Evolutionary conservation across 352 stramenopile species (phyloP).

Genomic region (Phytophthora macrochlamydospora): DNA sequence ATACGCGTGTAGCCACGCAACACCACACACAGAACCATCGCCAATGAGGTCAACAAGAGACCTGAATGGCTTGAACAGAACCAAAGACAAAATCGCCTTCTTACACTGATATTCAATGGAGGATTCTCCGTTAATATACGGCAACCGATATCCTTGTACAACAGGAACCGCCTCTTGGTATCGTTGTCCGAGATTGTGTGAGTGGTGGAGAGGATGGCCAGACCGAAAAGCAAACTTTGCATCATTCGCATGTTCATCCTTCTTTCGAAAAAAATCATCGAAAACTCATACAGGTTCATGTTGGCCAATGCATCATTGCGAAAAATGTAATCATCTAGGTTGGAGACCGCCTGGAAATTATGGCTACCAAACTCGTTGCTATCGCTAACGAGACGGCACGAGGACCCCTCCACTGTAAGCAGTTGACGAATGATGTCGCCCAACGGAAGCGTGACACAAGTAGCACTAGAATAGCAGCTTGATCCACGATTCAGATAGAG

Average conservation of each 20-base stretch:
- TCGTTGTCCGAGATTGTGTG: background rate
- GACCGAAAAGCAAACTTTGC: no score
- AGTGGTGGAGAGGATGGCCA: background rate
- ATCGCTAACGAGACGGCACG: background rate
- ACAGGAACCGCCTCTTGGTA: background rate
- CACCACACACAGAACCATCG: no score
- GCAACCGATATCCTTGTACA: background rate
- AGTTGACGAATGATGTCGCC: background rate
- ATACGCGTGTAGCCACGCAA: no score
- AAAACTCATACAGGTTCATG: background rate
- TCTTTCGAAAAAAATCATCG: background rate
- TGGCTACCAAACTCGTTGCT: background rate
- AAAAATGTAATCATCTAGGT: background rate
- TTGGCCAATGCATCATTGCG: background rate
- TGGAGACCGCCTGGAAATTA: background rate
- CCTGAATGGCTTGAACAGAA: background rate
- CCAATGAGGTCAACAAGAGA: background rate
- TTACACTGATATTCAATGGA: background rate
- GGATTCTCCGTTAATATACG: background rate
- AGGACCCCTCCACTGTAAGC: background rate
- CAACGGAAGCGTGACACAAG: background rate
- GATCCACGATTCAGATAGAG: background rate
- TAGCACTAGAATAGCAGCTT: background rate
- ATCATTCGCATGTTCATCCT: background rate
- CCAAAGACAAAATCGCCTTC: background rate